Evolutionary conservation across 1,284 basidiomycete species (phyloP).

Genomic region (Cryptococcus floricola): DNA sequence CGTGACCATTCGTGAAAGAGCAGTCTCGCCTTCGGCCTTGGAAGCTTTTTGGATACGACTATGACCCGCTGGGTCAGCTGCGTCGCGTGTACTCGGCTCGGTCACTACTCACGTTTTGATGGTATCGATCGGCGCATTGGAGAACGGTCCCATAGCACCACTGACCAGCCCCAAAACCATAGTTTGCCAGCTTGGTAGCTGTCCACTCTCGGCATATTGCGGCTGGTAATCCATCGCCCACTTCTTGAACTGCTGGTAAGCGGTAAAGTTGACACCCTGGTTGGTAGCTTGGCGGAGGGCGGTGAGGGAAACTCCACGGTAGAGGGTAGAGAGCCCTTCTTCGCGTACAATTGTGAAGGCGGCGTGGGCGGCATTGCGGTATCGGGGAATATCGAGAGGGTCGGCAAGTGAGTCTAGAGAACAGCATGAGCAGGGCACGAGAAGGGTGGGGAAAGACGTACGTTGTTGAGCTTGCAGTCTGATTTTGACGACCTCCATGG

Average conservation of each 20-base stretch:
- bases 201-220: constrained; percentile 54
- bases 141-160: constrained; percentile 95
- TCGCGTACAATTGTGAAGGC: constrained; percentile 93
- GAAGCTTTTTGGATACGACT: constrained; percentile 70
- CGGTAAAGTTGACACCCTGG: constrained; percentile 98
- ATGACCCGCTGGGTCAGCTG: neutral
- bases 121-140: constrained; percentile 95
- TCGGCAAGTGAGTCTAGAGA: constrained; percentile 78
- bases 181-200: constrained; percentile 87
- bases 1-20: constrained; percentile 64
- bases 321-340: constrained; percentile 81
- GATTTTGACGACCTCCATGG: constrained; percentile 99
- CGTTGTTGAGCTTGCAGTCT: constrained; percentile 93
- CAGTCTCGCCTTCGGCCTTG: constrained; percentile 70
- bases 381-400: constrained; percentile 87
- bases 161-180: constrained; percentile 91
- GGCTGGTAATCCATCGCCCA: constrained; percentile 73
- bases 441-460: constrained; percentile 7
- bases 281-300: constrained; percentile 97
- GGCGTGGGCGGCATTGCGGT: constrained; percentile 91
- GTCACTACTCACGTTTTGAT: constrained; percentile 68
- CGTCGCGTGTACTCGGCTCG: too few species aligned
- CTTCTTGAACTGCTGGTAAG: constrained; percentile 95
- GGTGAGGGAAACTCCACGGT: constrained; percentile 88
- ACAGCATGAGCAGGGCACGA: neutral